Conservation (phyloP, 192 early-diverging fungal species). For the Gamsiella multidivaricata region DNA sequence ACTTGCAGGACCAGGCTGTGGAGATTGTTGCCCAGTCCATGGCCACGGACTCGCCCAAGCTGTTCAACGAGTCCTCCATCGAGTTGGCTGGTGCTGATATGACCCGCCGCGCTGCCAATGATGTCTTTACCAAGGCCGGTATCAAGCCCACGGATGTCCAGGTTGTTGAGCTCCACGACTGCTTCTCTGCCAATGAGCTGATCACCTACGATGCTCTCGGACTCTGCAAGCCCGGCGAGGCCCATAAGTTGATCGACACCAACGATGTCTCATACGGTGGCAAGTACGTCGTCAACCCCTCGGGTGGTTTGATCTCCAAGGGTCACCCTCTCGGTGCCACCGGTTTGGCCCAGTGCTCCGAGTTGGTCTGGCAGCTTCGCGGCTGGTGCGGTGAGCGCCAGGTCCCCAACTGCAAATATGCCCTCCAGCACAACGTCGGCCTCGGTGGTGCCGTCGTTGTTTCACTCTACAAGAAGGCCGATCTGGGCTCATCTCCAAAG, state of each 20-base stretch:
- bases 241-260: conserved; percentile 66
- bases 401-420: conserved; percentile 70
- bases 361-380: conserved; percentile 70
- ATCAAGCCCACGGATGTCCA: conserved; percentile 70
- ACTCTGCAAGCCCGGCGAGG: conserved; percentile 72
- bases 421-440: conserved; percentile 80
- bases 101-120: conserved; percentile 71
- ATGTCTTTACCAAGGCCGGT: conserved; percentile 66
- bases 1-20: conserved; percentile 70
- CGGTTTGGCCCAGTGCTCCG: conserved; percentile 80
- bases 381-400: conserved; percentile 76
- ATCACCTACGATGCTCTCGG: conserved; percentile 82
- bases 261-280: conserved; percentile 70
- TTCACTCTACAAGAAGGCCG: conserved; percentile 68
- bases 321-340: conserved; percentile 83
- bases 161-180: conserved; percentile 82
- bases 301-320: conserved; percentile 80
- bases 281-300: conserved; percentile 77
- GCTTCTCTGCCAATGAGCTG: conserved; percentile 81
- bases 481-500: conserved; percentile 35
- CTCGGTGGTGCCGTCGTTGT: conserved; percentile 80
- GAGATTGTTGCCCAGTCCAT: conserved; percentile 75
- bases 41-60: conserved; percentile 77
- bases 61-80: conserved; percentile 63
- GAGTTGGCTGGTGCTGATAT: conserved; percentile 76